These are phyloP conservation scores for Phytophthora ohioensis DNA, from an alignment of 352 stramenopile genomes.

Conservation along the genomic window DNA sequence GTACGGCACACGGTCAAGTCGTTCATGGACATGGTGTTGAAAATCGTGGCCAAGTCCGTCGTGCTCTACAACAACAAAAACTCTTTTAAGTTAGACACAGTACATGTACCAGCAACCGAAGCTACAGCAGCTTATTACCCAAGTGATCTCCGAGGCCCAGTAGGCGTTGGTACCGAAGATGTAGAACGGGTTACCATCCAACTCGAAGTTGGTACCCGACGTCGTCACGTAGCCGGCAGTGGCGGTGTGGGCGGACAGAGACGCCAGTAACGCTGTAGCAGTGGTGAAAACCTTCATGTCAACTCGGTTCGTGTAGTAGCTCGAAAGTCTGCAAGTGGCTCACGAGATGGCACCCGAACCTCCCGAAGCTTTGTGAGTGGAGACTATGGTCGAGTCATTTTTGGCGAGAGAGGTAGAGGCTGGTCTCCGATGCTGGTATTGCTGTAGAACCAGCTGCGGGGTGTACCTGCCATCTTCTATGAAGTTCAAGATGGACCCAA, in stretches of 20 bases:
- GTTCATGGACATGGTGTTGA: conserved; percentile 38
- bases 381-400: conserved; percentile 18
- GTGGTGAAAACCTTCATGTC: conserved; percentile 38
- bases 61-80: conserved; percentile 22
- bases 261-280: conserved; percentile 16
- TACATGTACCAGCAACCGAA: not conserved
- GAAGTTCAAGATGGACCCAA: not conserved
- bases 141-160: conserved; percentile 42
- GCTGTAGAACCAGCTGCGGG: conserved; percentile 23
- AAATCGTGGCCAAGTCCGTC: conserved; percentile 40
- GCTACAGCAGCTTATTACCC: conserved; percentile 18
- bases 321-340: conserved; percentile 34
- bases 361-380: not conserved
- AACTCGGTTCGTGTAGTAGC: conserved; percentile 4
- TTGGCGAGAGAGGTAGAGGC: conserved; percentile 15
- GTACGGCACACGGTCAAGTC: conserved; percentile 43
- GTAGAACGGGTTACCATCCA: conserved; percentile 44
- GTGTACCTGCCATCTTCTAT: not conserved
- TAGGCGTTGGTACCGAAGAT: conserved; percentile 46
- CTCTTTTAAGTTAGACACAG: not conserved
- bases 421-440: conserved; percentile 21
- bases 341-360: conserved; percentile 12
- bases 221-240: conserved; percentile 40
- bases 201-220: conserved; percentile 39
- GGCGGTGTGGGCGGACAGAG: conserved; percentile 16